Evolutionary conservation across 371 early-diverging fungal species (phyloP).

Genomic region (Entomophthora muscae): DNA sequence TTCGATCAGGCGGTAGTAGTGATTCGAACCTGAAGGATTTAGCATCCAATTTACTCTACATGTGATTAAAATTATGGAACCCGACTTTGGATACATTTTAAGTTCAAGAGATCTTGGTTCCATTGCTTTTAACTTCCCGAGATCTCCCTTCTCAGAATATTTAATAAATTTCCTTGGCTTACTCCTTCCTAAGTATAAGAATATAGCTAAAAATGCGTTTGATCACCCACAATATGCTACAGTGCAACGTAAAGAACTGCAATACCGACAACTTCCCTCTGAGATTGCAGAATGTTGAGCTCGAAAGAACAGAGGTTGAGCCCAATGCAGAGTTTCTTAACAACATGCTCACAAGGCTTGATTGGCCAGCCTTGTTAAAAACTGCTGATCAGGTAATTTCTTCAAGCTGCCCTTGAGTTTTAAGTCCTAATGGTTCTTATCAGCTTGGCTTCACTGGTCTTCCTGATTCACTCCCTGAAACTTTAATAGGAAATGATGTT

Average conservation of each 20-base stretch:
- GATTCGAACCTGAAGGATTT: no score
- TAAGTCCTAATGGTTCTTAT: not conserved
- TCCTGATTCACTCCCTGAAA: conserved; percentile 49
- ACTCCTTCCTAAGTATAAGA: no score
- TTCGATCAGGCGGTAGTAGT: no score
- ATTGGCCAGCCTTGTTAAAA: conserved; percentile 63
- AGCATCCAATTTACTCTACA: no score
- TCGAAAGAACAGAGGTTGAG: conserved; percentile 64
- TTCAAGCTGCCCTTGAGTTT: not conserved
- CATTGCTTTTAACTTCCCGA: no score
- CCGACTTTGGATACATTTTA: no score
- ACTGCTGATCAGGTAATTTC: conserved; percentile 46
- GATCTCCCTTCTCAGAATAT: no score
- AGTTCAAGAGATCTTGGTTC: no score
- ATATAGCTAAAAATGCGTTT: conserved; percentile 43
- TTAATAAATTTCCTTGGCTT: no score
- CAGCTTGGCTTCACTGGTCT: conserved; percentile 43
- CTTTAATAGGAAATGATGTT: conserved; percentile 46
- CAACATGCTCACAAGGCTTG: conserved; percentile 65
- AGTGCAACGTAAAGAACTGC: conserved; percentile 94
- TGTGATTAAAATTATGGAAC: no score
- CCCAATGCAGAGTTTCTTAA: conserved; percentile 68
- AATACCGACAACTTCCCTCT: conserved; percentile 76
- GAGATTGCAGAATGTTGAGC: conserved; percentile 57
- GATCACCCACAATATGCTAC: conserved; percentile 94